phyloP scores from a whole-genome alignment of 23 red algal species.

The Gracilaria domingensis region DNA sequence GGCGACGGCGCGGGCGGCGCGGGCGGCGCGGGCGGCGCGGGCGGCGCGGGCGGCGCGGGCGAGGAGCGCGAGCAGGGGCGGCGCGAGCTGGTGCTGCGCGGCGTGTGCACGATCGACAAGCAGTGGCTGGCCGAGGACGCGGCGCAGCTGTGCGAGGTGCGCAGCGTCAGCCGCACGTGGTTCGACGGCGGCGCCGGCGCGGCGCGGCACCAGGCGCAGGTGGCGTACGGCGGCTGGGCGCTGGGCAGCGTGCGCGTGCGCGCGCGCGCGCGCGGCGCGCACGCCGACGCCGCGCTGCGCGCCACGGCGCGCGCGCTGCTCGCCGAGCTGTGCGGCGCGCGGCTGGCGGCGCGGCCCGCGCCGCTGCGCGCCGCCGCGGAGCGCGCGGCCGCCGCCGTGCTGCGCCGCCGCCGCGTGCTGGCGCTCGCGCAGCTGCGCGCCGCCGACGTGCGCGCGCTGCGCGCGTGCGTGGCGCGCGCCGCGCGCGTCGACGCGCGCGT shows the following conservation, averaged over 20 bases:
- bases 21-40: constrained; percentile 28
- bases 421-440: not conserved
- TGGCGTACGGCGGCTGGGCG: constrained; percentile 31
- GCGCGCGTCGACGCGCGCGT: not conserved
- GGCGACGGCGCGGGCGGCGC: too few species aligned
- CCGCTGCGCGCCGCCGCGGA: not conserved
- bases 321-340: not conserved
- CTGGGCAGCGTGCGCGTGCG: not conserved
- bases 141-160: not conserved
- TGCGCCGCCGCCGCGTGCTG: not conserved
- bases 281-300: not conserved
- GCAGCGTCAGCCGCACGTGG: not conserved
- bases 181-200: not conserved
- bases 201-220: not conserved
- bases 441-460: not conserved
- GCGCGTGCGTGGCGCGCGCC: not conserved
- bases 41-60: not conserved
- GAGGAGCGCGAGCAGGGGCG: not conserved
- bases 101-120: constrained; percentile 8
- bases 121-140: constrained; percentile 30
- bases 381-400: not conserved
- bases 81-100: constrained; percentile 24
- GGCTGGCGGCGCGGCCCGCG: too few species aligned
- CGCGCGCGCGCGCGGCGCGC: not conserved
- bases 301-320: constrained; percentile 21